phyloP scores from a whole-genome alignment of 345 rosid species.

The Pelargonium nanum region DNA sequence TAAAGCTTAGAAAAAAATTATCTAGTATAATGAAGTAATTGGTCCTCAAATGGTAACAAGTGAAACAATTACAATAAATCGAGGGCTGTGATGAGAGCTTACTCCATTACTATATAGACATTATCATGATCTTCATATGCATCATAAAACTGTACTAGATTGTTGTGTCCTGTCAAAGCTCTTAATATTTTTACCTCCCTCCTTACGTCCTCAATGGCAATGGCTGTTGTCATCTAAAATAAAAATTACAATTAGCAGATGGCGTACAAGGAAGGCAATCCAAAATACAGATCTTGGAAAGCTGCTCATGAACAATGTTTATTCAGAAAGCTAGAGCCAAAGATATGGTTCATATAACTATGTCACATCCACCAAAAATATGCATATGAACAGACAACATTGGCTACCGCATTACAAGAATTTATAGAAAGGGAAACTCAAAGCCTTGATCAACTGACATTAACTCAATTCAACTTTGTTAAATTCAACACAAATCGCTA shows the following conservation, averaged over 20 bases:
- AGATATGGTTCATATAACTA: background rate
- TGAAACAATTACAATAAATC: background rate
- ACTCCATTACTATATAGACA: conserved; percentile 96
- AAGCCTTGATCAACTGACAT: background rate
- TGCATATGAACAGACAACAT: background rate
- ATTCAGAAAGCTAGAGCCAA: background rate
- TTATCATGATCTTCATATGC: conserved; percentile 83
- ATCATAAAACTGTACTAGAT: conserved; percentile 76
- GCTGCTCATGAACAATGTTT: background rate
- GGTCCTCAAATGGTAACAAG: background rate
- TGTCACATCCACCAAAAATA: background rate
- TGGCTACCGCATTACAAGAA: background rate
- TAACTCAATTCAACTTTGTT: background rate
- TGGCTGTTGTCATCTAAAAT: conserved; percentile 88
- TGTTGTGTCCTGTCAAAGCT: conserved; percentile 77
- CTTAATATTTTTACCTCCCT: conserved; percentile 88
- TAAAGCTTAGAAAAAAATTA: background rate
- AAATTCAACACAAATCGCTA: background rate
- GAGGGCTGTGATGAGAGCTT: conserved; percentile 24
- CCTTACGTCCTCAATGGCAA: conserved; percentile 96
- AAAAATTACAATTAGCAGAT: background rate
- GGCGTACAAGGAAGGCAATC: background rate
- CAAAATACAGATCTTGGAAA: background rate
- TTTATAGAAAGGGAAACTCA: background rate
- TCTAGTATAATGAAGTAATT: background rate